Conservation (phyloP, 2,329 filamentous ascomycete species). For the Phoma herbarum region DNA sequence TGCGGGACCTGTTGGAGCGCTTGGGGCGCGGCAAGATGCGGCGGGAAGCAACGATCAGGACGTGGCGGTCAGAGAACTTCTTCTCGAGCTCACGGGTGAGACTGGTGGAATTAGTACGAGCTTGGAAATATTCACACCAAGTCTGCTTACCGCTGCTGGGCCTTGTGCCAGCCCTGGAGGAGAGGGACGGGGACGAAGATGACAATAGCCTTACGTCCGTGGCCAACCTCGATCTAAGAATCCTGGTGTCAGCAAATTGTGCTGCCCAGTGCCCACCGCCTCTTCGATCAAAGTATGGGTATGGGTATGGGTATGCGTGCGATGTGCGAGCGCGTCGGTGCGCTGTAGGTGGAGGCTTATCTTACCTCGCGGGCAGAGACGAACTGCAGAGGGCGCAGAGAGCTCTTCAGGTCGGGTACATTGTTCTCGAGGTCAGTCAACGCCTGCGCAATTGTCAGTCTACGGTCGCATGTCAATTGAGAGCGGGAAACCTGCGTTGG, state of each 20-base stretch:
- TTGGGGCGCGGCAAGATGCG: constrained; percentile 98
- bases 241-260: constrained; percentile 64
- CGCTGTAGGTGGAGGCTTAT: constrained; percentile 53
- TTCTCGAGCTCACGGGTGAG: constrained; percentile 99
- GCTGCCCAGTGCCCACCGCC: constrained; percentile 66
- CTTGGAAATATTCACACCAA: neutral
- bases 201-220: constrained; percentile 99
- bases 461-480: constrained; percentile 16
- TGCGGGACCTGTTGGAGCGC: constrained; percentile 96
- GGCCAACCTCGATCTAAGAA: constrained; percentile 97
- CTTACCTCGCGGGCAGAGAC: constrained; percentile 99
- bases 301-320: constrained; percentile 13
- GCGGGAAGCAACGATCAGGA: constrained; percentile 98
- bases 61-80: constrained; percentile 99
- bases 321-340: constrained; percentile 35
- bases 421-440: constrained; percentile 99
- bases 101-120: constrained; percentile 59
- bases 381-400: constrained; percentile 97
- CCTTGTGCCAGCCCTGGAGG: constrained; percentile 98
- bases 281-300: constrained; percentile 54
- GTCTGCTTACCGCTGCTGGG: constrained; percentile 93
- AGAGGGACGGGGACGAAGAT: constrained; percentile 99
- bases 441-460: constrained; percentile 55
- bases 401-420: constrained; percentile 96
- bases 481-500: constrained; percentile 71